Conservation (phyloP, 345 rosid genomes). For the Eucalyptus sideroxylon region DNA sequence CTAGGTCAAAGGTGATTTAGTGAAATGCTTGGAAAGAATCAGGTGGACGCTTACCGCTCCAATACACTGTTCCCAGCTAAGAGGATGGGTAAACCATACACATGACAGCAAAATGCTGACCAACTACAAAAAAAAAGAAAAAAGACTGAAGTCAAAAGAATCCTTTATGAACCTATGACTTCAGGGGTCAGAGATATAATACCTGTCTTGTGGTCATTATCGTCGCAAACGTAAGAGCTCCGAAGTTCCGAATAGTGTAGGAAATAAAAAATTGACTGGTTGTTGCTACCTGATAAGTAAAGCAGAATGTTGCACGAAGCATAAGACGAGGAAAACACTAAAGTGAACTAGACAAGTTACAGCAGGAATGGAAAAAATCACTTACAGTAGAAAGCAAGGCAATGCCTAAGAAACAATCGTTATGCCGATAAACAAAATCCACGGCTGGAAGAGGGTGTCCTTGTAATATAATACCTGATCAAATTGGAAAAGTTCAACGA, state of each 20-base stretch:
- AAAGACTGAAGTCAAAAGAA: background rate
- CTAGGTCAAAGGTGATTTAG: background rate
- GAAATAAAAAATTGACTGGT: slow-evolving; percentile 85
- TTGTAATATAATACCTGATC: slow-evolving; percentile 72
- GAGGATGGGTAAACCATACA: slow-evolving; percentile 79
- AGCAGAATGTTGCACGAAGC: background rate
- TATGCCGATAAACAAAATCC: slow-evolving; percentile 65
- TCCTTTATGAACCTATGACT: background rate
- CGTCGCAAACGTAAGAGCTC: slow-evolving; percentile 88
- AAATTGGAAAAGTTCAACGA: background rate
- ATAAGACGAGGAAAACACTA: background rate
- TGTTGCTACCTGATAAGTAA: slow-evolving; percentile 69
- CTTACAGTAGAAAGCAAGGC: slow-evolving; percentile 79
- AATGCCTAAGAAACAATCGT: slow-evolving; percentile 65
- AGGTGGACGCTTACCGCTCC: slow-evolving; percentile 55
- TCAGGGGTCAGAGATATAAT: background rate
- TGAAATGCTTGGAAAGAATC: background rate
- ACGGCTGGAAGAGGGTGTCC: slow-evolving; percentile 65
- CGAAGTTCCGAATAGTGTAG: slow-evolving; percentile 83
- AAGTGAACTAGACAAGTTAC: background rate
- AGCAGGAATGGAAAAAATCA: background rate
- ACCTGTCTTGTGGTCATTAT: slow-evolving; percentile 98
- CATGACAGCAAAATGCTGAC: slow-evolving; percentile 89
- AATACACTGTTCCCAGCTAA: slow-evolving; percentile 81
- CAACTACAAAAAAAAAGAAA: slow-evolving; percentile 25